A percentile compares a stretch with the other conserved stretches of the same genome.
These are phyloP conservation scores for Coemansia sp. DNA, from an alignment of 192 early-diverging fungal genomes.

Conservation along the genomic window DNA sequence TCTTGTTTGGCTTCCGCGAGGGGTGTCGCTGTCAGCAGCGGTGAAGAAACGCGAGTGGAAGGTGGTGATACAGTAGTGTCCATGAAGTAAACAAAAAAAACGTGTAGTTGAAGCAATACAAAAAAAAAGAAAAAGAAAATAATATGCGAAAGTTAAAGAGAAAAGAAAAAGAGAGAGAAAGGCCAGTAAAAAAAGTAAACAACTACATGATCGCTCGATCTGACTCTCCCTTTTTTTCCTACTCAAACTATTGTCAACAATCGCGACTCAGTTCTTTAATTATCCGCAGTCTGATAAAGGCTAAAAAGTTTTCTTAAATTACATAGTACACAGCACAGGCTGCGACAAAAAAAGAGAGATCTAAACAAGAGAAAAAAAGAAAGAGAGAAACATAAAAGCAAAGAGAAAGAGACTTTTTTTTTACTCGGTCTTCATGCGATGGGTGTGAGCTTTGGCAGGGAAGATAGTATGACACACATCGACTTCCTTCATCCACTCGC, in stretches of 20 bases:
- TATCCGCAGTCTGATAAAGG: not conserved
- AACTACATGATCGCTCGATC: not conserved
- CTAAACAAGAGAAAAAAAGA: not conserved
- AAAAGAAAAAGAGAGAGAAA: not conserved
- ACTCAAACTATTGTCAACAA: slow-evolving; percentile 11
- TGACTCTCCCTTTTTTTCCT: not conserved
- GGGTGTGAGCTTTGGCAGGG: slow-evolving; percentile 32
- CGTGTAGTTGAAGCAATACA: not conserved
- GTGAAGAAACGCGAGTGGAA: not conserved
- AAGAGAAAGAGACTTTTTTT: not conserved
- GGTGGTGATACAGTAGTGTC: not conserved
- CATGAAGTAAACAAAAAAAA: slow-evolving; percentile 2
- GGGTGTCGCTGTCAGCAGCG: not conserved
- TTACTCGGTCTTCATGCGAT: slow-evolving; percentile 44
- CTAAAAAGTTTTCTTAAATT: not conserved
- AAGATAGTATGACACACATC: slow-evolving; percentile 53
- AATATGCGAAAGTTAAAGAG: not conserved
- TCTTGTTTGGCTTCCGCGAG: not conserved
- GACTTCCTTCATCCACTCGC: slow-evolving; percentile 76
- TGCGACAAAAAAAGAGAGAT: slow-evolving; percentile 9
- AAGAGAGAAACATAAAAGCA: not conserved
- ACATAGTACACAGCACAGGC: slow-evolving; percentile 4
- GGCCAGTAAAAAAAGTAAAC: not conserved
- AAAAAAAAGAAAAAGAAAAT: not conserved
- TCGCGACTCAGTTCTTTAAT: not conserved